Percentiles rank a stretch among this genome's conserved stretches.
Conservation (phyloP, 2,329 filamentous ascomycete species). For the Curvularia eragrostidis region DNA sequence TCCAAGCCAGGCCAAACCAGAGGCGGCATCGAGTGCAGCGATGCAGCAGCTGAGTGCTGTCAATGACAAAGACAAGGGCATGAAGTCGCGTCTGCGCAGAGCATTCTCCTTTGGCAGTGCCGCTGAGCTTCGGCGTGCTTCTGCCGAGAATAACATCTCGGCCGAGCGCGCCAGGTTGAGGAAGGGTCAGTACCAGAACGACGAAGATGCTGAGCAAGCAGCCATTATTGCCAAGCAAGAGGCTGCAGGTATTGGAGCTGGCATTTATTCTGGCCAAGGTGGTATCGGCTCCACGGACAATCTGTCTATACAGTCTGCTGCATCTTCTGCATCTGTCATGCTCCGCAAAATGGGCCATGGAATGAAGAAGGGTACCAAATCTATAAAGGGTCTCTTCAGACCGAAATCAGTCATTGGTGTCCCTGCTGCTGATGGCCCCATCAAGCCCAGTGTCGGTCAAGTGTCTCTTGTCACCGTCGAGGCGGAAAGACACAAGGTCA, state of each 20-base stretch:
- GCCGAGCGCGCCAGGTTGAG: constrained; percentile 63
- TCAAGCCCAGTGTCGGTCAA: constrained; percentile 75
- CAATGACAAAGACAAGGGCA: constrained; percentile 82
- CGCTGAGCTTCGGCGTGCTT: constrained; percentile 82
- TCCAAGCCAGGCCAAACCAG: constrained; percentile 25
- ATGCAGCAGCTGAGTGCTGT: constrained; percentile 86
- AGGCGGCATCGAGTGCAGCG: constrained; percentile 66
- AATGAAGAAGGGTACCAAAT: constrained; percentile 93
- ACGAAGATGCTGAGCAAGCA: constrained; percentile 85
- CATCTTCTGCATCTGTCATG: constrained; percentile 90
- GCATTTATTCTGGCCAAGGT: constrained; percentile 87
- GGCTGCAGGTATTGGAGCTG: constrained; percentile 86
- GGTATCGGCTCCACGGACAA: constrained; percentile 96
- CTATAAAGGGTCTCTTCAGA: constrained; percentile 90
- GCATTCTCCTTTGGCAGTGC: constrained; percentile 98
- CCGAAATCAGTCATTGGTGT: constrained; percentile 90
- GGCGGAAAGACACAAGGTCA: constrained; percentile 84
- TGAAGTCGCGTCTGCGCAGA: constrained; percentile 84
- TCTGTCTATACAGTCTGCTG: constrained; percentile 86
- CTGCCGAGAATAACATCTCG: constrained; percentile 65
- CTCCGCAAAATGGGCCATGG: constrained; percentile 98
- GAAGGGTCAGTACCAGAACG: constrained; percentile 58
- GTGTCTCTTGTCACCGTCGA: constrained; percentile 97
- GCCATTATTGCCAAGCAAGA: constrained; percentile 93
- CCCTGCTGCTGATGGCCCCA: constrained; percentile 70